phyloP scores from a whole-genome alignment of 129 eudicot genomes.

The Rutidosis leptorrhynchoides region DNA sequence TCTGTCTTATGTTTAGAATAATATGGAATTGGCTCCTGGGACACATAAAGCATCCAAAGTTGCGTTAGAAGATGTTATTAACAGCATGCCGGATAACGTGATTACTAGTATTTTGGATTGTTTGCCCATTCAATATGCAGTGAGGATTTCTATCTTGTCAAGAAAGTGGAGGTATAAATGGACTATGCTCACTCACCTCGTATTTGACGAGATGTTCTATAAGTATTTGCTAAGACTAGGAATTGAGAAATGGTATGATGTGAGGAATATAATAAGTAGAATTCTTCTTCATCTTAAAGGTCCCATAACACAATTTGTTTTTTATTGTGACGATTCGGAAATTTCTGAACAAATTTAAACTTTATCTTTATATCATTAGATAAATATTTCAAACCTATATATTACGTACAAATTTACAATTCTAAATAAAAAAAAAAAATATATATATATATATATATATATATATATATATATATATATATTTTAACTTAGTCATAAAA shows the following conservation, averaged over 20 bases:
- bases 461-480: too few species aligned
- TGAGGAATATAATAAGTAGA: background rate
- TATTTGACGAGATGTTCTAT: background rate
- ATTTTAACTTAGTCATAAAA: too few species aligned
- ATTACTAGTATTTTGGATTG: too few species aligned
- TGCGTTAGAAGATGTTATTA: background rate
- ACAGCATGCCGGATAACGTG: background rate
- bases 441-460: too few species aligned
- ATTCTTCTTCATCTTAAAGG: too few species aligned
- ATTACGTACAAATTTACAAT: too few species aligned
- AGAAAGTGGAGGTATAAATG: background rate
- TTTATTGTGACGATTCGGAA: too few species aligned
- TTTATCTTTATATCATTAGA: too few species aligned
- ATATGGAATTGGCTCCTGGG: background rate
- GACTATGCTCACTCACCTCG: background rate
- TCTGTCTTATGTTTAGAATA: background rate
- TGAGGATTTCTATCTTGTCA: background rate
- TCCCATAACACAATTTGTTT: too few species aligned
- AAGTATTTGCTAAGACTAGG: background rate
- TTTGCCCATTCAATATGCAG: background rate
- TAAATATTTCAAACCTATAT: too few species aligned
- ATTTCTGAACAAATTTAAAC: too few species aligned
- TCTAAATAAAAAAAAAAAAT: too few species aligned
- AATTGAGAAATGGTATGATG: background rate
- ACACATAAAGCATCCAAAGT: background rate